phyloP scores from a whole-genome alignment of 345 rosid species.

The Pistacia vera region DNA sequence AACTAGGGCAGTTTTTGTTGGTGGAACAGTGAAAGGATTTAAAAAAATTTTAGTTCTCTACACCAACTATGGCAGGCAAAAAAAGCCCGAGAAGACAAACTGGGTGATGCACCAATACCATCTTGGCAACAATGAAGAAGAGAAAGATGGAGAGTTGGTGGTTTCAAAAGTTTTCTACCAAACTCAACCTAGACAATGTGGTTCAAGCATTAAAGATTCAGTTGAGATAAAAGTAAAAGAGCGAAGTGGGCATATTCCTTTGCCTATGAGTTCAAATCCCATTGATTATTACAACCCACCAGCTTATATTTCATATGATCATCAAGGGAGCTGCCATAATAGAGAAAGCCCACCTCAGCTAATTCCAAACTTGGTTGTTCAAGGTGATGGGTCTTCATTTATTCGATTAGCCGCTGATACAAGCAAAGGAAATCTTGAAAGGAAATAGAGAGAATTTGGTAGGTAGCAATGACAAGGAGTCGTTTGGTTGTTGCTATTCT shows the following conservation, averaged over 20 bases:
- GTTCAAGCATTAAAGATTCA: constrained; percentile 27
- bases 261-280: constrained; percentile 14
- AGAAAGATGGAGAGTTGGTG: constrained; percentile 86
- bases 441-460: constrained; percentile 26
- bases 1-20: constrained; percentile 60
- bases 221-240: constrained; percentile 19
- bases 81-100: constrained; percentile 85
- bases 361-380: constrained; percentile 62
- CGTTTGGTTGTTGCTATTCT: constrained; percentile 20
- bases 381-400: constrained; percentile 65
- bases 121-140: constrained; percentile 77
- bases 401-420: constrained; percentile 56
- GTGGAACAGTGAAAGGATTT: constrained; percentile 63
- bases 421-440: constrained; percentile 65
- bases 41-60: constrained; percentile 89
- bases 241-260: constrained; percentile 16
- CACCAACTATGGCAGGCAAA: constrained; percentile 85
- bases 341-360: constrained; percentile 54
- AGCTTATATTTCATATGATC: constrained; percentile 27
- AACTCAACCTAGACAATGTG: constrained; percentile 87
- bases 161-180: constrained; percentile 90
- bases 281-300: constrained; percentile 36
- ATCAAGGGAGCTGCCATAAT: constrained; percentile 27
- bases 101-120: constrained; percentile 99
- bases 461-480: constrained; percentile 30